Evolutionary conservation across 139 green algal species (phyloP).

Genomic region (Ettlia oleoabundans): DNA sequence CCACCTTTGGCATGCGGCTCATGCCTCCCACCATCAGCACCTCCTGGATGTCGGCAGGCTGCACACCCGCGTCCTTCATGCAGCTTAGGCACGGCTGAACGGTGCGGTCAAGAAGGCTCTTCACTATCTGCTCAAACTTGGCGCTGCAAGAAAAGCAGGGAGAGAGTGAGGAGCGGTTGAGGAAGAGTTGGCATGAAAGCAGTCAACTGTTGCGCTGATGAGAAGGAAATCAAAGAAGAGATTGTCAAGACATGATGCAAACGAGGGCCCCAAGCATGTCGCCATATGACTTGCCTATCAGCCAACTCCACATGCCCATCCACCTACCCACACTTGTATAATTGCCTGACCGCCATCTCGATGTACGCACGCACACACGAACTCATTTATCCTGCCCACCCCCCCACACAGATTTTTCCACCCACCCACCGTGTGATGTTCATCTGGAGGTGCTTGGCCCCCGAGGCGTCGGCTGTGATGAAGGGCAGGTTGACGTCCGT

Average conservation of each 20-base stretch:
- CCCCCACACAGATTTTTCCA: not conserved
- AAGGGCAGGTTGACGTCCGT: conserved; percentile 99
- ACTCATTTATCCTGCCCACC: too few relatives aligned
- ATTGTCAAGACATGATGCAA: not conserved
- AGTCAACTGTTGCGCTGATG: too few relatives aligned
- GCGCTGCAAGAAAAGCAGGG: conserved; percentile 35
- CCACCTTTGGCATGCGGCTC: conserved; percentile 98
- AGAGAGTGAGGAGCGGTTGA: not conserved
- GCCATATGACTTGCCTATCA: too few relatives aligned
- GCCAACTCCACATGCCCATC: too few relatives aligned
- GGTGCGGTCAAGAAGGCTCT: conserved; percentile 90
- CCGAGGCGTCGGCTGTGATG: conserved; percentile 96
- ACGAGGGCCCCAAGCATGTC: not conserved
- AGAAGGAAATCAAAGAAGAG: not conserved
- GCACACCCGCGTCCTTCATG: conserved; percentile 88
- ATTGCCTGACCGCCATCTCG: too few relatives aligned
- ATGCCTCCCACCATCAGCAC: conserved; percentile 98
- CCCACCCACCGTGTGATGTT: conserved; percentile 41
- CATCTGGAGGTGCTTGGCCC: conserved; percentile 57
- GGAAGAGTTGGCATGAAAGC: too few relatives aligned
- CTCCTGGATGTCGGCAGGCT: conserved; percentile 91
- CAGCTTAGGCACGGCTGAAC: conserved; percentile 93
- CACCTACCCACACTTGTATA: too few relatives aligned
- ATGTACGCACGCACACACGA: too few relatives aligned
- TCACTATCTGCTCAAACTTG: conserved; percentile 92